These are phyloP conservation scores for Telfairia occidentalis DNA, from an alignment of 331 rosid species.

Conservation along the genomic window DNA sequence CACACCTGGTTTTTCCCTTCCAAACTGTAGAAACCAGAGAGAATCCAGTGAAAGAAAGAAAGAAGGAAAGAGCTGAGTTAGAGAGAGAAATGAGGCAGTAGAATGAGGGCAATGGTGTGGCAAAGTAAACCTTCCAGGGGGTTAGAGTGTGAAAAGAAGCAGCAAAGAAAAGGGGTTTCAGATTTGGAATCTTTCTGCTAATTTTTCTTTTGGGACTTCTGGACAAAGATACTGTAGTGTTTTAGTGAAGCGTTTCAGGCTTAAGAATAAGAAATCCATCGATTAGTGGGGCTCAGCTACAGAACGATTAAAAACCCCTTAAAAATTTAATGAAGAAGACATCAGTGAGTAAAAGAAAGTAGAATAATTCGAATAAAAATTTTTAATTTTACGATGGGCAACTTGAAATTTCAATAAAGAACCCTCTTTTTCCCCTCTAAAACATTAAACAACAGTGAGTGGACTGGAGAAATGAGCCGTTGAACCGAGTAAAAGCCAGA, in stretches of 20 bases:
- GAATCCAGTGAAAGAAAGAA: neutral
- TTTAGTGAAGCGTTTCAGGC: neutral
- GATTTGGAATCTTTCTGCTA: constrained; percentile 23
- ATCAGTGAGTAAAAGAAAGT: neutral
- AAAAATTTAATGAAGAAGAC: neutral
- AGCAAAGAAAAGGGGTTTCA: constrained; percentile 14
- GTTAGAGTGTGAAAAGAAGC: constrained; percentile 7
- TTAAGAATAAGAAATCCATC: neutral
- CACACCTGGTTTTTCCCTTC: neutral
- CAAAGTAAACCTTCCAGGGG: constrained; percentile 3
- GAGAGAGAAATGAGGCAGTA: neutral
- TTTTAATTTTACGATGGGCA: neutral
- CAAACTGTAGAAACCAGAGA: constrained; percentile 17
- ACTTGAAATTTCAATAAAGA: neutral
- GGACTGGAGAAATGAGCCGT: constrained; percentile 2
- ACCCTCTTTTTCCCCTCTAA: neutral
- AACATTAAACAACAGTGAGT: neutral
- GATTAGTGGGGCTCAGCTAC: neutral
- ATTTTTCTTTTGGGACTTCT: neutral
- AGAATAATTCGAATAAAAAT: neutral
- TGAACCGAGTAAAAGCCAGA: neutral
- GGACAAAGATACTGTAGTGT: constrained; percentile 24
- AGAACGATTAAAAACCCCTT: neutral
- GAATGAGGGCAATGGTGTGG: constrained; percentile 11
- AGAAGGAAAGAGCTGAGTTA: neutral